phyloP scores from a whole-genome alignment of 768 basidiomycete genomes.

The Trametes cingulata region DNA sequence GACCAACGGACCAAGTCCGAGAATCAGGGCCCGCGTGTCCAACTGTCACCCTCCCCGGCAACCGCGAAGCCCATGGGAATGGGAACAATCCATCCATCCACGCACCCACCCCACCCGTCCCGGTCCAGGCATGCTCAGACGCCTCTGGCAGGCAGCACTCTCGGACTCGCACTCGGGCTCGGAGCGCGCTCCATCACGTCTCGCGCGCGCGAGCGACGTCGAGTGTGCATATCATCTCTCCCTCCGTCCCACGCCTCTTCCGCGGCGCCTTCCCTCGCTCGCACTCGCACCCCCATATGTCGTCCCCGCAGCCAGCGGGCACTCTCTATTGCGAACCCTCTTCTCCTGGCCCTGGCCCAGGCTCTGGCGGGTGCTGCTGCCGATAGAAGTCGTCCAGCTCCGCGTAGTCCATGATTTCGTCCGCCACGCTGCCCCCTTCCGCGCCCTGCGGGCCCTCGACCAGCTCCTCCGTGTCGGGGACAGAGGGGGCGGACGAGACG shows the following conservation, averaged over 20 bases:
- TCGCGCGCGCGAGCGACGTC: too few relatives aligned
- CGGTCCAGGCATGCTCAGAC: not conserved
- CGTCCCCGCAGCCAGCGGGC: not conserved
- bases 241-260: slow-evolving; percentile 8
- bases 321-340: slow-evolving; percentile 7
- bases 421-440: slow-evolving; percentile 1
- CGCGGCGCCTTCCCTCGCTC: slow-evolving; percentile 6
- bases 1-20: slow-evolving; percentile 7
- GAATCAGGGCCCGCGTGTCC: slow-evolving; percentile 4
- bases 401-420: slow-evolving; percentile 7
- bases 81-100: too few relatives aligned
- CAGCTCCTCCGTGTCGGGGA: slow-evolving; percentile 20
- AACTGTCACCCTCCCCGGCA: slow-evolving; percentile 20
- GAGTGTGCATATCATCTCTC: slow-evolving; percentile 9
- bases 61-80: slow-evolving; percentile 23
- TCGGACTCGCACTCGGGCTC: too few relatives aligned
- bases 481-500: slow-evolving; percentile 18
- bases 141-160: too few relatives aligned
- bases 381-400: not conserved
- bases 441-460: too few relatives aligned
- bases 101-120: too few relatives aligned
- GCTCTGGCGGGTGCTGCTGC: slow-evolving; percentile 4
- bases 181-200: too few relatives aligned
- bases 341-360: slow-evolving; percentile 7
- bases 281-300: not conserved